Conservation (phyloP, 1,284 basidiomycete genomes). For the Xerocomus cyaneibrunnescens region DNA sequence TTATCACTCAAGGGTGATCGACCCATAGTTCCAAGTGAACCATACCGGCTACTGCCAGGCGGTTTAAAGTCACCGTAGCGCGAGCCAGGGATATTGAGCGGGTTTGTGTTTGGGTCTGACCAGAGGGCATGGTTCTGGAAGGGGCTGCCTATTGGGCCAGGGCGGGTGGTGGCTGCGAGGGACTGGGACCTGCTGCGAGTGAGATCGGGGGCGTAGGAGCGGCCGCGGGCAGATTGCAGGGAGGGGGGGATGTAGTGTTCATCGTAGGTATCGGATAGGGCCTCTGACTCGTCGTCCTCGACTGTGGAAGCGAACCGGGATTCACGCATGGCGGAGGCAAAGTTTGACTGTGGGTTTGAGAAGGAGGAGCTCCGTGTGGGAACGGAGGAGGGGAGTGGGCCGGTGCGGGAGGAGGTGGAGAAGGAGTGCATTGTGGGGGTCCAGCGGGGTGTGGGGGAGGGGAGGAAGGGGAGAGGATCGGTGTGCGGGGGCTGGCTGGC, state of each 20-base stretch:
- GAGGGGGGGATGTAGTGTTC: slow-evolving; percentile 48
- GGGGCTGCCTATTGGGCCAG: slow-evolving; percentile 45
- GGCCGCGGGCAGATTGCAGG: slow-evolving; percentile 45
- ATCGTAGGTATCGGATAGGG: slow-evolving; percentile 53
- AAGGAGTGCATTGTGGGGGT: no score
- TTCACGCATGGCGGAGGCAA: slow-evolving; percentile 63
- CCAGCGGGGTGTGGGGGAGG: no score
- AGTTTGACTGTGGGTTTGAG: slow-evolving; percentile 56
- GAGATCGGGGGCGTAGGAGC: slow-evolving; percentile 55
- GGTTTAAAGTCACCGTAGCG: slow-evolving; percentile 62
- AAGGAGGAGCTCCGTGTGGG: slow-evolving; percentile 67
- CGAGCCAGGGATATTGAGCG: slow-evolving; percentile 53
- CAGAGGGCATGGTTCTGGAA: slow-evolving; percentile 50
- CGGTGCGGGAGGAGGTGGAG: slow-evolving; percentile 33
- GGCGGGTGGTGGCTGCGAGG: slow-evolving; percentile 58
- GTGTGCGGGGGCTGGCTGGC: no score
- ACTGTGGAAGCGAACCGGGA: slow-evolving; percentile 62
- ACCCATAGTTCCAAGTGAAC: slow-evolving; percentile 55
- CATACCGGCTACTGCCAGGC: slow-evolving; percentile 62
- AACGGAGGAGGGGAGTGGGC: slow-evolving; percentile 42
- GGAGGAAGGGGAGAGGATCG: no score
- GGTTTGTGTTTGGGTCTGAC: slow-evolving; percentile 51
- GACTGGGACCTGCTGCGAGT: slow-evolving; percentile 75
- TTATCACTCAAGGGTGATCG: slow-evolving; percentile 50
- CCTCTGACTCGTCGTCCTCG: slow-evolving; percentile 72